These are phyloP conservation scores for Lactuca sativa DNA, from an alignment of 129 eudicot genomes.

Conservation along the genomic window DNA sequence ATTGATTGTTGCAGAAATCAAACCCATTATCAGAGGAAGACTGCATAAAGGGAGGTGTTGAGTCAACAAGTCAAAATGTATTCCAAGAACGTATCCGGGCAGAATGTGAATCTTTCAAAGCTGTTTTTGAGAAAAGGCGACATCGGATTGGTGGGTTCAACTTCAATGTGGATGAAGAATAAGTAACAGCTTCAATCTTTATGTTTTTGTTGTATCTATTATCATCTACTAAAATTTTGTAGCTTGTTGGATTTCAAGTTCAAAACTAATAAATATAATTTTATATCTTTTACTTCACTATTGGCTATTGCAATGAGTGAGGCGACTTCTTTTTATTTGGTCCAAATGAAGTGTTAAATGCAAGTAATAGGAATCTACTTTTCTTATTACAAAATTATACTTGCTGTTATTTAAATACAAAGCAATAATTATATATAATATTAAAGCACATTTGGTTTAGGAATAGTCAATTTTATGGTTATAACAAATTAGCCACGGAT, in stretches of 20 bases:
- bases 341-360: too few species aligned
- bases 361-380: too few species aligned
- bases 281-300: too few species aligned
- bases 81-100: constrained; percentile 84
- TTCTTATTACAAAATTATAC: too few species aligned
- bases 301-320: too few species aligned
- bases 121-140: constrained; percentile 77
- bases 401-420: too few species aligned
- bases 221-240: not conserved
- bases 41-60: constrained; percentile 31
- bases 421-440: too few species aligned
- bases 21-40: constrained; percentile 76
- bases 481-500: too few species aligned
- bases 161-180: constrained; percentile 54
- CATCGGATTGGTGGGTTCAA: constrained; percentile 70
- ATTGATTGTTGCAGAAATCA: constrained; percentile 58
- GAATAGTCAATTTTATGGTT: too few species aligned
- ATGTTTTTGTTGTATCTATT: constrained; percentile 5
- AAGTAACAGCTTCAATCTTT: not conserved
- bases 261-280: too few species aligned
- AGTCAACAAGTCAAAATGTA: constrained; percentile 47
- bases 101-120: constrained; percentile 81
- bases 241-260: not conserved
- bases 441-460: too few species aligned
- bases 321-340: too few species aligned